Percentiles rank a stretch among this genome's conserved stretches.
Evolutionary conservation across 2,329 filamentous ascomycete genomes (phyloP).

Genomic region (Aspergillus spinulosporus): DNA sequence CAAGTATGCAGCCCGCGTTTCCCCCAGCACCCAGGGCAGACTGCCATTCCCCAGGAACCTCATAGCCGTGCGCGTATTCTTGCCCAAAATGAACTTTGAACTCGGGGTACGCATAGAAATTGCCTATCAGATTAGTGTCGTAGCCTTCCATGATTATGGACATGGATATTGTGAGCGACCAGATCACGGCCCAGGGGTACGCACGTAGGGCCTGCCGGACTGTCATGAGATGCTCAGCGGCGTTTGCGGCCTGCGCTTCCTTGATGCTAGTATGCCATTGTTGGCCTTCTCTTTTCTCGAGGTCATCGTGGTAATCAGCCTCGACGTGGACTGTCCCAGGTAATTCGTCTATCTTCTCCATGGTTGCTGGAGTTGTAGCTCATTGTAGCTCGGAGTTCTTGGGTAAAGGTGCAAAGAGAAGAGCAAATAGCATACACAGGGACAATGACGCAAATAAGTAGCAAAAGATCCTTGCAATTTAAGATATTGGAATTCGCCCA

Average conservation of each 20-base stretch:
- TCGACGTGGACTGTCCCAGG: neutral
- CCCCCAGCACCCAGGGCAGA: conserved; percentile 58
- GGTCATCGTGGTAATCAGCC: neutral
- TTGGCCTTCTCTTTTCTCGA: neutral
- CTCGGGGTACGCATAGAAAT: conserved; percentile 49
- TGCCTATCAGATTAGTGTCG: conserved; percentile 52
- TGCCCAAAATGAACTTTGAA: conserved; percentile 44
- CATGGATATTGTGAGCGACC: conserved; percentile 45
- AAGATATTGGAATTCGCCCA: neutral
- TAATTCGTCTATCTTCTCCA: conserved; percentile 1
- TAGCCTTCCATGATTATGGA: conserved; percentile 56
- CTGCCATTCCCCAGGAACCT: conserved; percentile 59
- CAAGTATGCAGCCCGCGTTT: conserved; percentile 65
- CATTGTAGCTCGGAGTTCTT: neutral
- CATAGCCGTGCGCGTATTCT: conserved; percentile 31
- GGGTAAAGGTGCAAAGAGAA: neutral
- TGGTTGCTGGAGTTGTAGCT: neutral
- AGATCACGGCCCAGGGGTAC: conserved; percentile 31
- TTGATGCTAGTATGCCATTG: conserved; percentile 2
- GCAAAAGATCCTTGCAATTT: neutral
- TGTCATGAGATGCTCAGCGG: conserved; percentile 15
- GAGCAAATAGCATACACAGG: neutral
- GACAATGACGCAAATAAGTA: neutral
- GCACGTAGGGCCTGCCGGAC: conserved; percentile 16
- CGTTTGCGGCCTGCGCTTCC: conserved; percentile 15